These are phyloP conservation scores for Cadophora gregata DNA, from an alignment of 2,329 filamentous ascomycete species.

Conservation along the genomic window DNA sequence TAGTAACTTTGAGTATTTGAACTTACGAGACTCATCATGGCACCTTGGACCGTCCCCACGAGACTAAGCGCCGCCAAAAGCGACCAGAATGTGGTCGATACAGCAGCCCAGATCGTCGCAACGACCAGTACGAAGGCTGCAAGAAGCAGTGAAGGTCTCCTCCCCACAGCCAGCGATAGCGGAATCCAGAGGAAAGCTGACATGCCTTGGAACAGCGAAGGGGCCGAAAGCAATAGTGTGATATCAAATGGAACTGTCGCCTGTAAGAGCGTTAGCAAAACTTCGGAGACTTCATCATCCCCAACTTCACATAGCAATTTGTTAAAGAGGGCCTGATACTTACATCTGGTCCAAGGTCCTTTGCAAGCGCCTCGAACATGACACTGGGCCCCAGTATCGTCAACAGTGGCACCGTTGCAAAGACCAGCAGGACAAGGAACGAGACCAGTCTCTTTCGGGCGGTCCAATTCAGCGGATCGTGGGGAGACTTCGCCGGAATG, in stretches of 20 bases:
- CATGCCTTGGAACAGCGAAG: slow-evolving; percentile 29
- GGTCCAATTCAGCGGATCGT: slow-evolving; percentile 33
- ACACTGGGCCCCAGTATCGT: slow-evolving; percentile 25
- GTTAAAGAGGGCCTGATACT: background rate
- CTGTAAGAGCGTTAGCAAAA: slow-evolving; percentile 16
- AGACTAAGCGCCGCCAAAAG: slow-evolving; percentile 26
- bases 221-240: slow-evolving; percentile 20
- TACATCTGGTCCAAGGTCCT: slow-evolving; percentile 23
- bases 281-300: too few species aligned
- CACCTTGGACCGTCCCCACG: slow-evolving; percentile 26
- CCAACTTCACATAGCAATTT: too few species aligned
- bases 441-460: slow-evolving; percentile 25
- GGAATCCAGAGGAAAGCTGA: slow-evolving; percentile 31
- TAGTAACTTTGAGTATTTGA: too few species aligned
- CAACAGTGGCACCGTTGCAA: slow-evolving; percentile 19
- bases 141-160: slow-evolving; percentile 28
- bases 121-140: slow-evolving; percentile 15
- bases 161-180: slow-evolving; percentile 27
- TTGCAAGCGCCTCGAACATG: slow-evolving; percentile 19
- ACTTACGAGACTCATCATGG: slow-evolving; percentile 25
- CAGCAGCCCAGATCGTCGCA: slow-evolving; percentile 16
- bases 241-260: slow-evolving; percentile 26
- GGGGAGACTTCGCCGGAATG: slow-evolving; percentile 23
- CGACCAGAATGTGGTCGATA: slow-evolving; percentile 20
- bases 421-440: slow-evolving; percentile 23